Conservation (phyloP, 192 early-diverging fungal species). For the Anaeromyces robustus region DNA sequence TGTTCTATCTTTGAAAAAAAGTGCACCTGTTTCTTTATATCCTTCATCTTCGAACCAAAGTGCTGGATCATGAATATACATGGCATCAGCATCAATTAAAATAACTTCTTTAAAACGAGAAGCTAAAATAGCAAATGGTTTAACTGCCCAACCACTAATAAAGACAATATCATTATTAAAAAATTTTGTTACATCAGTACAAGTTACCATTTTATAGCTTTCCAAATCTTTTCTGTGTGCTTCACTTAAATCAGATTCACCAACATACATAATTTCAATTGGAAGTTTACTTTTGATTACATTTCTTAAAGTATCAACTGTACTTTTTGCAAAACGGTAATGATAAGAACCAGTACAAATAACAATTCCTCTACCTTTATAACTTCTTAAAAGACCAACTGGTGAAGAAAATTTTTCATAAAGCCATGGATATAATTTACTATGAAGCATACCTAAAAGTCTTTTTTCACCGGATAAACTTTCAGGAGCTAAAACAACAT, state of each 20-base stretch:
- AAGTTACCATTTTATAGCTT: constrained; percentile 12
- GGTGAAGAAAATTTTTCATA: neutral
- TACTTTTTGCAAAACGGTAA: constrained; percentile 16
- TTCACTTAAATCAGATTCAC: neutral
- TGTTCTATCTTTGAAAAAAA: constrained; percentile 51
- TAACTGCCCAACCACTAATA: constrained; percentile 44
- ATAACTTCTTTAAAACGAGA: constrained; percentile 41
- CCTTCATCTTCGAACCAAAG: constrained; percentile 26
- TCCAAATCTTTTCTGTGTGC: neutral
- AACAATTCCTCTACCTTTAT: constrained; percentile 20
- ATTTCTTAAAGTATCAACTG: constrained; percentile 20
- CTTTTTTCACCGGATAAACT: neutral
- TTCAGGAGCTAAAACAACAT: neutral
- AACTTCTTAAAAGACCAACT: neutral
- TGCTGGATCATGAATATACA: constrained; percentile 42
- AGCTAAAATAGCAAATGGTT: constrained; percentile 48
- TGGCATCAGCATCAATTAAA: constrained; percentile 54
- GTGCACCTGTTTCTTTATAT: constrained; percentile 27
- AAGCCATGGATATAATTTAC: neutral
- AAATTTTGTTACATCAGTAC: constrained; percentile 14
- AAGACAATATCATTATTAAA: constrained; percentile 20
- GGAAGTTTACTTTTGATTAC: constrained; percentile 14
- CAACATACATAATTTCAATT: neutral
- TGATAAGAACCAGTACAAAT: constrained; percentile 30
- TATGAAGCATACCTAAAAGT: neutral